These are phyloP conservation scores for Bolboschoenoplectus hybrid DNA, from an alignment of 202 grass and related monocot species.

Conservation along the genomic window DNA sequence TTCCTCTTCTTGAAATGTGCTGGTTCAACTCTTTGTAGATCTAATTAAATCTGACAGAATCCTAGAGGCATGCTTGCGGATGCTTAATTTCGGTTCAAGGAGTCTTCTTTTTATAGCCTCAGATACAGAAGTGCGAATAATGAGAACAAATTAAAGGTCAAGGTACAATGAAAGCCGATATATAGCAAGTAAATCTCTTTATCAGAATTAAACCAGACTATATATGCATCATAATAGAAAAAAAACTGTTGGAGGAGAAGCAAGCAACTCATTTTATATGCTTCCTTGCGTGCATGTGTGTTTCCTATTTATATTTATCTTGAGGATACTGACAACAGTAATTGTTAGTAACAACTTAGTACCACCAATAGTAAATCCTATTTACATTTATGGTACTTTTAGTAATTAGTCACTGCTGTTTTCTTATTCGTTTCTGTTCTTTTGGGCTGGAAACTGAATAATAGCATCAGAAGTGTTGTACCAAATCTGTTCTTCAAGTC, in stretches of 20 bases:
- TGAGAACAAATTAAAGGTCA: neutral
- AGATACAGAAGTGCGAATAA: neutral
- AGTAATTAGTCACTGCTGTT: neutral
- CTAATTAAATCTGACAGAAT: neutral
- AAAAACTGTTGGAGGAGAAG: neutral
- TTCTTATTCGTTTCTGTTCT: neutral
- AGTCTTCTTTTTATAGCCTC: neutral
- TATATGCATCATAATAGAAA: too few species aligned
- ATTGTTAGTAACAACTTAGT: neutral
- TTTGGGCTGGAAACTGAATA: neutral
- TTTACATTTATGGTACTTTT: neutral
- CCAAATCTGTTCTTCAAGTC: neutral
- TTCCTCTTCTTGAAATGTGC: neutral
- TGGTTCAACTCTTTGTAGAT: neutral
- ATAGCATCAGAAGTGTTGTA: neutral
- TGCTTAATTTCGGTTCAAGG: neutral
- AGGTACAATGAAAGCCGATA: neutral
- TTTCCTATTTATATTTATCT: slow-evolving; percentile 13
- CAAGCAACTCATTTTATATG: slow-evolving; percentile 8
- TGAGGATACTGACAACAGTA: neutral
- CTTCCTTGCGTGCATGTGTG: neutral
- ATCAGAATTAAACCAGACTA: too few species aligned
- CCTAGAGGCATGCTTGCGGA: neutral
- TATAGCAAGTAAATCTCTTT: too few species aligned
- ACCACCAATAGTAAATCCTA: neutral